Conservation (phyloP, 2,329 filamentous ascomycete species). For the Sclerotinia glacialis region DNA sequence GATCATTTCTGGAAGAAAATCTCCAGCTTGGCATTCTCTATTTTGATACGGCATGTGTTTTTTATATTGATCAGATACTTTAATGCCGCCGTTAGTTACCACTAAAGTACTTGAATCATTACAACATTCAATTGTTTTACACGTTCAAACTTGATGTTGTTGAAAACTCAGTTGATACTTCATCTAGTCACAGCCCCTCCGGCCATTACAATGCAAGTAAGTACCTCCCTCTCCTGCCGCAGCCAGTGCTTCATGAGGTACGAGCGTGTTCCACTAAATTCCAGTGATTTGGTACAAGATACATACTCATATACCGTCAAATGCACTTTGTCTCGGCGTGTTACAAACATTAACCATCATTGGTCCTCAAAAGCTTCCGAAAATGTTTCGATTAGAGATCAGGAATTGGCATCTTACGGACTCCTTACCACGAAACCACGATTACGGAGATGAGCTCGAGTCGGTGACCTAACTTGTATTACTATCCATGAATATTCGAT, state of each 20-base stretch:
- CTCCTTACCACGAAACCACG: constrained; percentile 2
- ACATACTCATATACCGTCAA: background rate
- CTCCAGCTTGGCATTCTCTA: background rate
- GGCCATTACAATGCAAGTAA: background rate
- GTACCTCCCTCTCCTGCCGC: background rate
- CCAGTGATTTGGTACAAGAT: constrained; percentile 3
- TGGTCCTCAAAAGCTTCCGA: background rate
- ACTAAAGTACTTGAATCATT: background rate
- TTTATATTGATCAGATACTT: background rate
- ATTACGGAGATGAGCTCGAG: constrained; percentile 8
- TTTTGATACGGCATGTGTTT: background rate
- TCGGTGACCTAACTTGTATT: background rate
- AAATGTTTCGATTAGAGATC: constrained; percentile 11
- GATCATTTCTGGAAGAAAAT: background rate
- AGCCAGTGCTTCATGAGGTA: background rate
- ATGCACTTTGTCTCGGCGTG: background rate
- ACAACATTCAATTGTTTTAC: background rate
- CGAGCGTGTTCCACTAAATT: background rate
- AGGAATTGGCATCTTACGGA: background rate
- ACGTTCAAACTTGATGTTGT: background rate
- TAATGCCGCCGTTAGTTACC: fast-evolving
- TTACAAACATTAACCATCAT: background rate
- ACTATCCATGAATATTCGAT: background rate
- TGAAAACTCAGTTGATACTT: background rate
- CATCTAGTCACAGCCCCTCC: background rate